These are phyloP conservation scores for Saccharomycopsis phalli DNA, from an alignment of 1,139 yeast species.

Conservation along the genomic window DNA sequence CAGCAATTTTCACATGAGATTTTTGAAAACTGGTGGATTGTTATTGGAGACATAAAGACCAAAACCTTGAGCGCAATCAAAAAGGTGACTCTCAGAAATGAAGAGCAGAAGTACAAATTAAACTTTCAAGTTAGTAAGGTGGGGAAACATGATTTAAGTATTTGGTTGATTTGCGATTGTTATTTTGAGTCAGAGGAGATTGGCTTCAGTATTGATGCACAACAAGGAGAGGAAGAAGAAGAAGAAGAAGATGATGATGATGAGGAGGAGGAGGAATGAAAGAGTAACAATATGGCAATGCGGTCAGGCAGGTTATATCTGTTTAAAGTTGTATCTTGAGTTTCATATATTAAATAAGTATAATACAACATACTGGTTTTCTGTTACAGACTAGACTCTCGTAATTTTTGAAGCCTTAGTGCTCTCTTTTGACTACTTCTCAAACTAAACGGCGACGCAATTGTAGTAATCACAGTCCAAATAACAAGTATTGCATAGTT, in stretches of 20 bases:
- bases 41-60: constrained; percentile 57
- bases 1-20: constrained; percentile 49
- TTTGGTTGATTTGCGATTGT: constrained; percentile 90
- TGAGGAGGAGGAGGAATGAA: not conserved
- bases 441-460: constrained; percentile 9
- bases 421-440: constrained; percentile 7
- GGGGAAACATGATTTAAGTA: constrained; percentile 53
- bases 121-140: constrained; percentile 49
- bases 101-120: constrained; percentile 44
- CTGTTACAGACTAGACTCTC: not conserved
- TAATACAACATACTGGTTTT: too few relatives aligned
- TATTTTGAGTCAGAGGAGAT: constrained; percentile 74
- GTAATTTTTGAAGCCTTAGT: constrained; percentile 2
- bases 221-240: constrained; percentile 5
- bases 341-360: too few relatives aligned
- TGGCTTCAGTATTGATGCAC: constrained; percentile 3
- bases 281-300: not conserved
- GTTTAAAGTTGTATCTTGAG: too few relatives aligned
- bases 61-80: constrained; percentile 68
- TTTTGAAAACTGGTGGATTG: constrained; percentile 81
- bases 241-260: constrained; percentile 3
- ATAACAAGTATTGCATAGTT: constrained; percentile 38
- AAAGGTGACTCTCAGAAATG: constrained; percentile 48
- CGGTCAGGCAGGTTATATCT: too few relatives aligned
- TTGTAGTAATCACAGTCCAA: constrained; percentile 28